Percentiles rank a stretch among this genome's conserved stretches.
phyloP scores from a whole-genome alignment of 2,329 filamentous ascomycete genomes.

The Hymenoscyphus repandus region DNA sequence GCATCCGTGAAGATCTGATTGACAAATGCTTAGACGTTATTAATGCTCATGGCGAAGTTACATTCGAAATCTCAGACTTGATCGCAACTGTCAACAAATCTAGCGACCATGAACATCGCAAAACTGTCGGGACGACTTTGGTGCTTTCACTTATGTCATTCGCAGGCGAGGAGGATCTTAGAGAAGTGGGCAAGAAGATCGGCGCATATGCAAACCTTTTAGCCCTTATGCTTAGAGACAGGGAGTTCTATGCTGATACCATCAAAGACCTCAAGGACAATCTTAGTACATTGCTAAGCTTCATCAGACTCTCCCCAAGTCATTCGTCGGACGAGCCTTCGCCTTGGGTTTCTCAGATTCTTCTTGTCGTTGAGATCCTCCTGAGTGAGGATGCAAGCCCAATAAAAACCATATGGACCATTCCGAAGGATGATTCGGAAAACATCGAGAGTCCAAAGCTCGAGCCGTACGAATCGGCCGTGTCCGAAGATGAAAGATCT shows the following conservation, averaged over 20 bases:
- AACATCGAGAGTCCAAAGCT: constrained; percentile 50
- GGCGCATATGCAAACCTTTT: constrained; percentile 89
- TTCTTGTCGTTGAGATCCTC: constrained; percentile 84
- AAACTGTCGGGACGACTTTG: constrained; percentile 76
- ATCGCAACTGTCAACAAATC: constrained; percentile 64
- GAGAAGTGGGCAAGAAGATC: constrained; percentile 54
- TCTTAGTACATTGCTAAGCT: constrained; percentile 69
- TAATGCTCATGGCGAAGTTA: constrained; percentile 78
- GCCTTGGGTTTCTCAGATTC: constrained; percentile 85
- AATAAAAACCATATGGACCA: constrained; percentile 64
- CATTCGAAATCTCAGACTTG: constrained; percentile 85
- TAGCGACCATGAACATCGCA: constrained; percentile 51
- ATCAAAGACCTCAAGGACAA: constrained; percentile 70
- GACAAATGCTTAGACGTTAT: constrained; percentile 88
- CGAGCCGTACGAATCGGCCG: constrained; percentile 52
- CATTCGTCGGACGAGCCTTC: constrained; percentile 72
- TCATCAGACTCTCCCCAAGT: constrained; percentile 66
- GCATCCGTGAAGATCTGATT: constrained; percentile 72
- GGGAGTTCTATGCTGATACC: constrained; percentile 72
- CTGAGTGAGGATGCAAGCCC: constrained; percentile 87
- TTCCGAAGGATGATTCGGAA: constrained; percentile 46
- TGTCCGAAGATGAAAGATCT: constrained; percentile 61
- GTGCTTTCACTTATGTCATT: constrained; percentile 77
- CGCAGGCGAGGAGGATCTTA: constrained; percentile 51
- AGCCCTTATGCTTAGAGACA: constrained; percentile 80